phyloP scores from a whole-genome alignment of 177 flowering plant genomes.

The Vitis hybrid region DNA sequence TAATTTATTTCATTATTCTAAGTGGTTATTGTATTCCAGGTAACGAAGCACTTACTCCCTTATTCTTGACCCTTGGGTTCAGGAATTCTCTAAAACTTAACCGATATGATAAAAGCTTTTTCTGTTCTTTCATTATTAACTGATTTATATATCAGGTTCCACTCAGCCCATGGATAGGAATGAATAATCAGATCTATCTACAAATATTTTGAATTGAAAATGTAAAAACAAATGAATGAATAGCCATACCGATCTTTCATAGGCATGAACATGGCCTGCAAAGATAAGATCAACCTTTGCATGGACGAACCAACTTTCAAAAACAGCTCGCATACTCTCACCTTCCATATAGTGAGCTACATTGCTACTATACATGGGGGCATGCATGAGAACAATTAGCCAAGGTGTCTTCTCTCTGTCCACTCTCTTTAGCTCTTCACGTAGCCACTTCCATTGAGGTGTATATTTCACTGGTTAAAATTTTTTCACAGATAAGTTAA shows the following conservation, averaged over 20 bases:
- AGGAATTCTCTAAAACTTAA: too few species aligned
- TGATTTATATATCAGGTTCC: too few species aligned
- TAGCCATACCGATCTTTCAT: slow-evolving; percentile 81
- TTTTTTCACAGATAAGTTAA: too few species aligned
- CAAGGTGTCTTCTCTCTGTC: slow-evolving; percentile 93
- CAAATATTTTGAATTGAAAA: background rate
- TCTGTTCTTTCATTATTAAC: too few species aligned
- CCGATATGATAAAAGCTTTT: too few species aligned
- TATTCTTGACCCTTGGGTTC: too few species aligned
- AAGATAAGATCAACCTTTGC: slow-evolving; percentile 81
- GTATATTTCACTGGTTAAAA: slow-evolving; percentile 75
- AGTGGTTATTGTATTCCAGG: too few species aligned
- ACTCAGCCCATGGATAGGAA: too few species aligned
- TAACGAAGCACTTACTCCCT: too few species aligned
- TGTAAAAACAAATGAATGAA: background rate
- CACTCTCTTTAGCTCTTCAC: slow-evolving; percentile 63
- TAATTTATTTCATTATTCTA: too few species aligned
- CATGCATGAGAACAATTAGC: slow-evolving; percentile 94
- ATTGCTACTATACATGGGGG: slow-evolving; percentile 80
- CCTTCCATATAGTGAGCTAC: slow-evolving; percentile 88
- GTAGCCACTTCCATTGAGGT: slow-evolving; percentile 82
- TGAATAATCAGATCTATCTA: too few species aligned
- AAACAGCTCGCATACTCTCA: slow-evolving; percentile 79
- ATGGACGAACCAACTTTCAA: slow-evolving; percentile 66
- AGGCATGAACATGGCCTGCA: slow-evolving; percentile 93